Evolutionary conservation across 2,329 filamentous ascomycete genomes (phyloP).

Genomic region (Penicillium sp.): DNA sequence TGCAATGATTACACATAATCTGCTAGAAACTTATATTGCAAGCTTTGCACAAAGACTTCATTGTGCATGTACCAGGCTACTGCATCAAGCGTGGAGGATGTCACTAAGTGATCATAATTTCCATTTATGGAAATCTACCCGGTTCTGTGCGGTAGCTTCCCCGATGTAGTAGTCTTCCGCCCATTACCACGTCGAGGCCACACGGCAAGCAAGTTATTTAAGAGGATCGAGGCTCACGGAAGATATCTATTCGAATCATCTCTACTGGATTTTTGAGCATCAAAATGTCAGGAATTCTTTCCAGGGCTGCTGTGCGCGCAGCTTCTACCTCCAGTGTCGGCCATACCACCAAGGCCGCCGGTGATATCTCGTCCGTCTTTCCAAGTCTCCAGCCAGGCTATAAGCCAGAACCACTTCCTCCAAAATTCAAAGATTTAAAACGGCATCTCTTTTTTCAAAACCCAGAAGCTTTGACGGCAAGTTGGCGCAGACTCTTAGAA

Average conservation of each 20-base stretch:
- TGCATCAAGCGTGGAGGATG: not conserved
- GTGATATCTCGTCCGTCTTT: constrained; percentile 47
- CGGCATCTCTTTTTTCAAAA: constrained; percentile 34
- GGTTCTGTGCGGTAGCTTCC: not conserved
- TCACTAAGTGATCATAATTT: not conserved
- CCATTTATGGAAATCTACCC: not conserved
- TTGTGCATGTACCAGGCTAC: no score
- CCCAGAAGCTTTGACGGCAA: constrained; percentile 33
- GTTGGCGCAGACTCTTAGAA: constrained; percentile 39
- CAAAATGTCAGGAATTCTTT: constrained; percentile 26
- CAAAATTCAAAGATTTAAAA: constrained; percentile 40
- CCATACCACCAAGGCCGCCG: constrained; percentile 38
- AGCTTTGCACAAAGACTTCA: no score
- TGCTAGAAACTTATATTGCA: no score
- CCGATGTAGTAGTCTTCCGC: constrained; percentile 2
- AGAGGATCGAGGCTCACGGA: not conserved
- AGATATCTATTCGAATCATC: no score
- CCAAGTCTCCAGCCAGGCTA: constrained; percentile 41
- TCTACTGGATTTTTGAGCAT: not conserved
- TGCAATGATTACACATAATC: no score
- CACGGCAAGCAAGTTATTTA: constrained; percentile 2
- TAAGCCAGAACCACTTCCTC: constrained; percentile 37
- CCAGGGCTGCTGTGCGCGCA: constrained; percentile 19
- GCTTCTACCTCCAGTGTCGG: constrained; percentile 28
- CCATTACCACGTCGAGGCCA: not conserved